phyloP scores from a whole-genome alignment of 139 green algal species.

The Pycnococcus provasolii region DNA sequence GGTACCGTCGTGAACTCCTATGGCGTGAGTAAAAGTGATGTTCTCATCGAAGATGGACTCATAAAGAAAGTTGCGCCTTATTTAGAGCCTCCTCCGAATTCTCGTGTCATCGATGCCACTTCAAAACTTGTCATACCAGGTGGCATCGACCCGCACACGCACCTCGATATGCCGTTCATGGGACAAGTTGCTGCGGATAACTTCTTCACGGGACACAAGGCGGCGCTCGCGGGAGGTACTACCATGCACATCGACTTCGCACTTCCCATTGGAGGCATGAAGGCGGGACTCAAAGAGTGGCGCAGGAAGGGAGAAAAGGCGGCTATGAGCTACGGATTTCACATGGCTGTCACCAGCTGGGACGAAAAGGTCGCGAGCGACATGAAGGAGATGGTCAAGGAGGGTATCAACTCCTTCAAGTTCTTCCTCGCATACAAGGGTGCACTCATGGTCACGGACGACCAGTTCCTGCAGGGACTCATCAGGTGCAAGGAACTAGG shows the following conservation, averaged over 20 bases:
- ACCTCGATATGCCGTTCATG: constrained; percentile 93
- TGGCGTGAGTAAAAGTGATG: constrained; percentile 46
- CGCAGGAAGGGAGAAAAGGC: constrained; percentile 29
- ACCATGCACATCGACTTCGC: constrained; percentile 97
- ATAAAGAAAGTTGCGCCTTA: constrained; percentile 50
- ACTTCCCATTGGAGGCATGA: constrained; percentile 61
- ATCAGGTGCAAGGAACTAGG: constrained; percentile 69
- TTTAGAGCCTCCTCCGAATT: constrained; percentile 40
- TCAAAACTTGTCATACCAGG: constrained; percentile 82
- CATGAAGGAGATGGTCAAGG: background rate
- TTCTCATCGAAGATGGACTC: constrained; percentile 61
- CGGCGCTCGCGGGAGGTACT: constrained; percentile 82
- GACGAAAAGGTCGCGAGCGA: constrained; percentile 33
- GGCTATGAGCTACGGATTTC: constrained; percentile 89
- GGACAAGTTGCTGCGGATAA: constrained; percentile 64
- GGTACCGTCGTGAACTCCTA: constrained; percentile 86
- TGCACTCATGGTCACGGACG: constrained; percentile 50
- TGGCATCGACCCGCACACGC: constrained; percentile 94
- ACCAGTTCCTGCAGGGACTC: constrained; percentile 71
- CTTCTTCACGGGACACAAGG: constrained; percentile 51
- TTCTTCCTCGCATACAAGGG: constrained; percentile 98
- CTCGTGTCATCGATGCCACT: constrained; percentile 56
- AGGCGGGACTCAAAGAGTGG: constrained; percentile 46
- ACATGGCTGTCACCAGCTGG: constrained; percentile 91
- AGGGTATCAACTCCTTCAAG: constrained; percentile 91